Percentiles rank a stretch among this genome's conserved stretches.
Conservation (phyloP, 768 basidiomycete species). For the Rhizopogon vesiculosus region DNA sequence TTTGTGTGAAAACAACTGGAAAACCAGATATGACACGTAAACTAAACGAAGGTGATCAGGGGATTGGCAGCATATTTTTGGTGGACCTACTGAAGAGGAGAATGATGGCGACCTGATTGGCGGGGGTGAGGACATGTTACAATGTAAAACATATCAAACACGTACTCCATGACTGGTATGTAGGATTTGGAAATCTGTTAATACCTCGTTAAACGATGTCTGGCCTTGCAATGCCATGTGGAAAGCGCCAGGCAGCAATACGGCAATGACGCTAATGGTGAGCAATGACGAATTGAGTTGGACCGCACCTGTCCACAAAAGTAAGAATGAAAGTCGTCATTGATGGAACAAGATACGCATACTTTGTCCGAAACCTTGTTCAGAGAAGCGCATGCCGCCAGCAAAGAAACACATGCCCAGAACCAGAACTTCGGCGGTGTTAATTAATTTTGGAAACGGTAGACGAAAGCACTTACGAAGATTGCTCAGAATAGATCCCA, state of each 20-base stretch:
- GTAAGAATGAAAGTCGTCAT: not conserved
- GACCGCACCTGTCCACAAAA: slow-evolving; percentile 50
- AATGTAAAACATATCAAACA: slow-evolving; percentile 2
- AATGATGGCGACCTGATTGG: slow-evolving; percentile 61
- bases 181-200: slow-evolving; percentile 46
- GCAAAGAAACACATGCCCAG: slow-evolving; percentile 85
- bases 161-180: slow-evolving; percentile 75
- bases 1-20: slow-evolving; percentile 78
- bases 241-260: slow-evolving; percentile 77
- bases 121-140: slow-evolving; percentile 3
- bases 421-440: slow-evolving; percentile 56
- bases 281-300: slow-evolving; percentile 73
- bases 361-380: slow-evolving; percentile 77
- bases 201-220: slow-evolving; percentile 9
- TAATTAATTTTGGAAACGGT: not conserved
- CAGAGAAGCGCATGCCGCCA: slow-evolving; percentile 69
- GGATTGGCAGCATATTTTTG: not conserved
- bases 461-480: slow-evolving; percentile 36
- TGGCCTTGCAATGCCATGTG: slow-evolving; percentile 48
- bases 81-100: slow-evolving; percentile 64
- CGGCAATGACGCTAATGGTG: slow-evolving; percentile 71
- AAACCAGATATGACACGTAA: slow-evolving; percentile 69
- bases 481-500: slow-evolving; percentile 82
- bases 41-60: slow-evolving; percentile 35
- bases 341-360: slow-evolving; percentile 16